Conservation (phyloP, 1,139 yeast genomes). For the Diutina mesorugosa region DNA sequence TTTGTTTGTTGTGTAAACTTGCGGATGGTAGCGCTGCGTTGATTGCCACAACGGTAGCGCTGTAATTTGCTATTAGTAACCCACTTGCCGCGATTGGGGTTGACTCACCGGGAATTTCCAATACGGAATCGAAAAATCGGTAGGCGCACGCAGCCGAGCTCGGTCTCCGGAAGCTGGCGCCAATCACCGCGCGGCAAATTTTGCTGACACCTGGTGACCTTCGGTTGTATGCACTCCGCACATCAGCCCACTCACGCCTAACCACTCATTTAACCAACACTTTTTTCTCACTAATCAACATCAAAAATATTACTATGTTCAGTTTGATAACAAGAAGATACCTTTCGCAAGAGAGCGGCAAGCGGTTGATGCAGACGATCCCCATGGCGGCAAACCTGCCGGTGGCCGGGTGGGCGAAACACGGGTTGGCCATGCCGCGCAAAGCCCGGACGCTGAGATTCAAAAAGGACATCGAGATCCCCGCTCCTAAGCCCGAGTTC, state of each 20-base stretch:
- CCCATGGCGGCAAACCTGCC: constrained; percentile 14
- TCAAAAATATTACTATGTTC: background rate
- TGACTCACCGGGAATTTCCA: background rate
- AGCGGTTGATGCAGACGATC: constrained; percentile 30
- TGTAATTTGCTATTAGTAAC: background rate
- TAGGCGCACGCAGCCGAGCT: background rate
- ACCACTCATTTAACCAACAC: background rate
- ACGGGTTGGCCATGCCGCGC: constrained; percentile 9
- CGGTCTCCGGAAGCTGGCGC: background rate
- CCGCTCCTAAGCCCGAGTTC: constrained; percentile 4
- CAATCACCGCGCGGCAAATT: background rate
- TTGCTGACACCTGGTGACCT: background rate
- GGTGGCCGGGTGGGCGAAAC: constrained; percentile 14
- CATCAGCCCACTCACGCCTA: background rate
- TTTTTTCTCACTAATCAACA: background rate
- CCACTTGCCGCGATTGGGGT: background rate
- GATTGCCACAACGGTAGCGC: too few relatives aligned
- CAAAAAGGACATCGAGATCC: constrained; percentile 19
- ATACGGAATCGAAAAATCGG: background rate
- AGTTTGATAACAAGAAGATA: constrained; percentile 3
- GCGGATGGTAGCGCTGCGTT: background rate
- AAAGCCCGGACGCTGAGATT: background rate
- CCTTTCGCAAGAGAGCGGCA: constrained; percentile 9
- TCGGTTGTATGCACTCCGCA: background rate
- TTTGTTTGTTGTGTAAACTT: too few relatives aligned